These are phyloP conservation scores for Berberis thunbergii DNA, from an alignment of 164 flowering plant species.

Conservation along the genomic window DNA sequence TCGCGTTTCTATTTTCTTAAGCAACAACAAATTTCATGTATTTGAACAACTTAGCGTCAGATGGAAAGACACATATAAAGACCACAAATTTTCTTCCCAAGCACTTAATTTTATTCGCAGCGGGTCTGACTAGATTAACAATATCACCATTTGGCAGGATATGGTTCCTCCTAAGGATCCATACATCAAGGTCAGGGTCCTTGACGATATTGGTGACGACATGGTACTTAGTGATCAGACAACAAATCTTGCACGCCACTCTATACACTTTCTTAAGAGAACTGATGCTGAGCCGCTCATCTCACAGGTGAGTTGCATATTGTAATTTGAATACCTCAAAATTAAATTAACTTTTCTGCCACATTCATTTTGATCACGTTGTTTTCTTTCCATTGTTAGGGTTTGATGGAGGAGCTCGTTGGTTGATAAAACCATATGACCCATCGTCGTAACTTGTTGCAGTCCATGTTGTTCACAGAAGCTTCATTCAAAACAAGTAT, in stretches of 20 bases:
- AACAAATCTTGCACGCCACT: conserved; percentile 63
- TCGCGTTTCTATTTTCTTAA: no score
- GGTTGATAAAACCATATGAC: conserved; percentile 21
- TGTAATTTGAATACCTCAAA: not conserved
- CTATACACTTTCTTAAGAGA: conserved; percentile 81
- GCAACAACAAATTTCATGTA: no score
- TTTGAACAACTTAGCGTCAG: no score
- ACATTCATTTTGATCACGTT: not conserved
- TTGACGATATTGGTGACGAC: conserved; percentile 73
- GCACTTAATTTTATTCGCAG: no score
- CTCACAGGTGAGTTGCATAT: conserved; percentile 39
- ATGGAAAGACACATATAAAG: no score
- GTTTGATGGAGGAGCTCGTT: conserved; percentile 80
- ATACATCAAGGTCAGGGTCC: conserved; percentile 81
- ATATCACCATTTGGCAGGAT: conserved; percentile 38
- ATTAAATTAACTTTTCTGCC: not conserved
- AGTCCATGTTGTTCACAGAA: no score
- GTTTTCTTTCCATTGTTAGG: conserved; percentile 27
- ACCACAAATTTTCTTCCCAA: no score
- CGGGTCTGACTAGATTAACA: no score
- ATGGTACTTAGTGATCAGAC: conserved; percentile 54
- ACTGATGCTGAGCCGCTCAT: conserved; percentile 93
- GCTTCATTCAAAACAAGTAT: no score
- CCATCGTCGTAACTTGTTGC: no score
- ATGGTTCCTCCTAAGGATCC: conserved; percentile 99